Conservation (phyloP, 768 basidiomycete genomes). For the Lactarius pseudohatsudake region DNA sequence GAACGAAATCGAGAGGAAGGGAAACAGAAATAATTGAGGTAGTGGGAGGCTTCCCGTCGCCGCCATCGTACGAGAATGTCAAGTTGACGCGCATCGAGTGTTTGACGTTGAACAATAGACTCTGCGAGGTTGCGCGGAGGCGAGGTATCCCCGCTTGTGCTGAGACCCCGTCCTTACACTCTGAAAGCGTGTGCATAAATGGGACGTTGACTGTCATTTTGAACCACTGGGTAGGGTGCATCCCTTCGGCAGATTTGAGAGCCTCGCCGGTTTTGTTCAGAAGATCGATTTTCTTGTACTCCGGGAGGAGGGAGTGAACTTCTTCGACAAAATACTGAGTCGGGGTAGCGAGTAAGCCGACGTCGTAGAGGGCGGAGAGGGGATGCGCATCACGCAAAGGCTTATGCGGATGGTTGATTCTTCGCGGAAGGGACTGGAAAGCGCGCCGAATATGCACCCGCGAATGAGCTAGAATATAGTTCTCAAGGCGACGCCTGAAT, state of each 20-base stretch:
- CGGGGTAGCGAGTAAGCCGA: conserved; percentile 44
- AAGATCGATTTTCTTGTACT: conserved; percentile 47
- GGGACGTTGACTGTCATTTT: conserved; percentile 58
- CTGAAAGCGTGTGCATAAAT: conserved; percentile 37
- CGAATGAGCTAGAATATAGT: conserved; percentile 34
- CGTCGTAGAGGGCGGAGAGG: conserved; percentile 45
- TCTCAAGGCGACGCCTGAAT: background rate
- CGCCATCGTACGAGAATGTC: conserved; percentile 16
- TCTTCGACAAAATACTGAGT: conserved; percentile 38
- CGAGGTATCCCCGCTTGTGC: conserved; percentile 21
- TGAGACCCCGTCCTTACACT: background rate
- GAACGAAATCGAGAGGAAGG: conserved; percentile 54
- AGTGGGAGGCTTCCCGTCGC: conserved; percentile 13
- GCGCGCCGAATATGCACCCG: conserved; percentile 42
- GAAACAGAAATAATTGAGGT: conserved; percentile 38
- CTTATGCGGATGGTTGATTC: conserved; percentile 62
- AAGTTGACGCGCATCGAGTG: conserved; percentile 32
- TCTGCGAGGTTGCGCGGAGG: conserved; percentile 20
- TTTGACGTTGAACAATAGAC: conserved; percentile 20
- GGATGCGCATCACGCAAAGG: conserved; percentile 59
- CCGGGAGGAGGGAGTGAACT: conserved; percentile 51
- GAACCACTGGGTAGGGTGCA: conserved; percentile 47
- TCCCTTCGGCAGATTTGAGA: conserved; percentile 43
- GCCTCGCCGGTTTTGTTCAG: conserved; percentile 51
- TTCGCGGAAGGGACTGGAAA: conserved; percentile 55